Base-by-base conservation (phyloP, 2,329 filamentous ascomycete species). In the Fusarium sp. region DNA sequence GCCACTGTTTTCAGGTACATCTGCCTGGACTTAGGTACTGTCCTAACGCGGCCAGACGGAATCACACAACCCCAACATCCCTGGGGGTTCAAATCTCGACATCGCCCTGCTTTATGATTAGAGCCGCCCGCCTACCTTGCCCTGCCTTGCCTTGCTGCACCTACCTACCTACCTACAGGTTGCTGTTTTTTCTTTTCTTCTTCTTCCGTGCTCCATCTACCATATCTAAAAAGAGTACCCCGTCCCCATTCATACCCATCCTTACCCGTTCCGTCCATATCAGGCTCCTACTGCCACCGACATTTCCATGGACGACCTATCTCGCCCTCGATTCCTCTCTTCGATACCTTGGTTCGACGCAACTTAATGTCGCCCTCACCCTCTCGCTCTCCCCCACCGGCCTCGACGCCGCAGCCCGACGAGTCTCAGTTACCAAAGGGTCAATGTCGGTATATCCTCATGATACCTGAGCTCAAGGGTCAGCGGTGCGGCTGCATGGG, bases 381-480 rank as follows among this genome's bases (percentile, higher is more conserved):
- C 66, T 65, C 74, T 64, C 67, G 42, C 52, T 77, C 75, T 54
- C 64, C 74, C 41, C 73, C 70, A 68, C 70, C 74, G 69, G 73
- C 76, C 45, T 70, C 66, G 65, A 74, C 75, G 70, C 74, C 69
- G 65, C 69, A 71, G 57, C 58, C 45, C 59, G 85, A 87, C 63
- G 86, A 87, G 60, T 70, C 82, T 41, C 83, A 82, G 55, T 82
- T 90, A 27, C 88, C 88, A 19, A 83, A 85, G 72, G 88, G 88
- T 37, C 86, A 89, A 73, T 90, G 88, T 73, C 86, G 87, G 66
- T 90, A 87, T 74, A 89, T 90, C 69, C 78, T 90, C 35, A 82
- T 88, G 33, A 83, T 86, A 61, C 86, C 88, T 10, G 87, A 88
- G 74, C 82, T 88, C 77, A 88, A 86, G 73, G 88, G 88, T 57